Evolutionary conservation across 768 basidiomycete genomes (phyloP).

Genomic region (Suillus spraguei): DNA sequence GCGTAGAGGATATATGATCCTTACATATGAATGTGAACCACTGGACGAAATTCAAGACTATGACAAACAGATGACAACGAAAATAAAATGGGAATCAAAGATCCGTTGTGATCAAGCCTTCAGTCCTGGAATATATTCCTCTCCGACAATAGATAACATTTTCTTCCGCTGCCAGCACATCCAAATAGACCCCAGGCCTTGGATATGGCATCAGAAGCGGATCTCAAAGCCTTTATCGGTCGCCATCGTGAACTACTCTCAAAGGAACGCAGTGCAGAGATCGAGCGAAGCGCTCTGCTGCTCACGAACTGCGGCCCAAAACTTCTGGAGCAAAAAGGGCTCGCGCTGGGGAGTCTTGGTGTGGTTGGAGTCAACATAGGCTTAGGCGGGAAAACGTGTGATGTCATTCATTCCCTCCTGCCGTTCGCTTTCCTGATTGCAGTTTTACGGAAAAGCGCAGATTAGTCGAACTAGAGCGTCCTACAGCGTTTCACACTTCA

Average conservation of each 20-base stretch:
- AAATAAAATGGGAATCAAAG: too few relatives aligned
- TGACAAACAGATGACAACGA: too few relatives aligned
- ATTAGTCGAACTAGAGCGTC: constrained; percentile 84
- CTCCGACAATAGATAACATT: not conserved
- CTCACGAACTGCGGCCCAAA: constrained; percentile 83
- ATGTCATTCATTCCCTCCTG: not conserved
- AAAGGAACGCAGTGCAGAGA: constrained; percentile 81
- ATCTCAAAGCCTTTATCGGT: constrained; percentile 60
- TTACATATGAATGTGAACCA: too few relatives aligned
- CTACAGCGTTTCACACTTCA: constrained; percentile 74
- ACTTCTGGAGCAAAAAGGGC: constrained; percentile 85
- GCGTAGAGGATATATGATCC: too few relatives aligned
- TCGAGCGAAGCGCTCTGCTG: constrained; percentile 76
- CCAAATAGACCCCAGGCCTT: not conserved
- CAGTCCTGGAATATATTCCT: not conserved
- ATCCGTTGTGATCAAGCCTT: too few relatives aligned
- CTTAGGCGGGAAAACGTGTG: constrained; percentile 89
- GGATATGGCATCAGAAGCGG: constrained; percentile 26
- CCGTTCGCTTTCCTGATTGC: constrained; percentile 2
- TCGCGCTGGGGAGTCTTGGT: constrained; percentile 76
- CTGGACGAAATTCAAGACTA: too few relatives aligned
- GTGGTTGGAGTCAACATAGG: constrained; percentile 77
- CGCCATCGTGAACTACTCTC: constrained; percentile 68
- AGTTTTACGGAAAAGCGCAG: constrained; percentile 49
- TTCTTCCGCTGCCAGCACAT: not conserved